phyloP scores from a whole-genome alignment of 176 grass and related monocot species.

The Zoysia japonica region DNA sequence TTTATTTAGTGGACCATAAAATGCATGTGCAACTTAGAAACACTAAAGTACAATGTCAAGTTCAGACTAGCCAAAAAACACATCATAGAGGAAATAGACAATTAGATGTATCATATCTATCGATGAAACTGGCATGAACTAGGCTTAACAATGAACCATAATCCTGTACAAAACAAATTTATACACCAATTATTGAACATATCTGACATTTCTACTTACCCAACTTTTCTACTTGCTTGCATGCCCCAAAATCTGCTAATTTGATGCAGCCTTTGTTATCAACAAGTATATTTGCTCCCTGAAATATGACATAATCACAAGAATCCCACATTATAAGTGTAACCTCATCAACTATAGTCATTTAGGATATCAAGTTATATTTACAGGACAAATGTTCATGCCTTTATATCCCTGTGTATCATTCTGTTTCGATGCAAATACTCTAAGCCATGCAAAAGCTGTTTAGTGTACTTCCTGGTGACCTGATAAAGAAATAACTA shows the following conservation, averaged over 20 bases:
- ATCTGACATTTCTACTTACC: conserved; percentile 39
- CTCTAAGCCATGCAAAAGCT: conserved; percentile 80
- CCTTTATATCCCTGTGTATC: conserved; percentile 98
- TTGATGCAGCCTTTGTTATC: conserved; percentile 98
- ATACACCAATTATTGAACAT: not conserved
- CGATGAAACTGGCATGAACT: not conserved
- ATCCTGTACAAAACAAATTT: not conserved
- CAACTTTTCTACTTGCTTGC: conserved; percentile 94
- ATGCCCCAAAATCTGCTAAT: conserved; percentile 92
- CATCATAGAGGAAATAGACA: not conserved
- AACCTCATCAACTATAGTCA: conserved; percentile 5
- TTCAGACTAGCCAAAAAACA: not conserved
- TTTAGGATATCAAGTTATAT: not conserved
- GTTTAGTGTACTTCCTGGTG: conserved; percentile 86
- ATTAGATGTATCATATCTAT: not conserved
- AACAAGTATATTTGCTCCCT: conserved; percentile 95
- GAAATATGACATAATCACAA: conserved; percentile 31
- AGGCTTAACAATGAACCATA: not conserved
- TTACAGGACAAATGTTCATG: conserved; percentile 15
- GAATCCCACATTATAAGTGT: not conserved
- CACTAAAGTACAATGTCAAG: not conserved
- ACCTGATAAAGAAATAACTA: conserved; percentile 54
- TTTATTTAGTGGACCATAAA: not conserved
- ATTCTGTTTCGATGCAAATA: conserved; percentile 95
- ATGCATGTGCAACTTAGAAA: not conserved